Evolutionary conservation across 225 moss, liverwort and hornwort genomes (phyloP).

Genomic region (Marchantia paleacea): DNA sequence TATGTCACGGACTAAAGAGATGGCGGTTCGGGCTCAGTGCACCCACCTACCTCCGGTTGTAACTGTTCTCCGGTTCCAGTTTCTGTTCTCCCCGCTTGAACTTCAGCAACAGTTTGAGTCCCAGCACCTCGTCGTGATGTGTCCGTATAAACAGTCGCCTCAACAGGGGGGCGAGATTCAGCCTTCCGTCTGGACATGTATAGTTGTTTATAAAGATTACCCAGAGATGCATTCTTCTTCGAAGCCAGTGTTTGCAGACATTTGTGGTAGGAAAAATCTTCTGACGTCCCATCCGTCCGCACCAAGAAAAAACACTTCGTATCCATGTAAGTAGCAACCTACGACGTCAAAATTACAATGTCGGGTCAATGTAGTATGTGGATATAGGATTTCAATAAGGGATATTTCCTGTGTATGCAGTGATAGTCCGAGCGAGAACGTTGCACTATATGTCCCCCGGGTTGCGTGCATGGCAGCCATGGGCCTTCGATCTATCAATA

Average conservation of each 20-base stretch:
- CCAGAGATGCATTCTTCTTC: conserved; percentile 54
- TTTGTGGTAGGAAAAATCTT: conserved; percentile 83
- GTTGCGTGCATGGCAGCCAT: neutral
- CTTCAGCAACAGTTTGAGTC: neutral
- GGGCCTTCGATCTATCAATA: neutral
- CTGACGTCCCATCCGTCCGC: conserved; percentile 58
- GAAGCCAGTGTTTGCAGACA: conserved; percentile 55
- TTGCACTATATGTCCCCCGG: neutral
- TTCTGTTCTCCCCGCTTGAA: neutral
- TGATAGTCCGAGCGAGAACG: neutral
- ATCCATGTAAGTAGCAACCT: conserved; percentile 52
- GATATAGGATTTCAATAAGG: no score
- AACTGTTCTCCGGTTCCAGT: neutral
- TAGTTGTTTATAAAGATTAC: conserved; percentile 44
- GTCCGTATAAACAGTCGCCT: neutral
- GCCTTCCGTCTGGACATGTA: conserved; percentile 18
- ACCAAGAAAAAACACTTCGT: conserved; percentile 67
- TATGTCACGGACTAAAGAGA: neutral
- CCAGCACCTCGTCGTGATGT: neutral
- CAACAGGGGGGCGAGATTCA: neutral
- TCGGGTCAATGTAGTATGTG: neutral
- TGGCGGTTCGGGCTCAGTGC: neutral
- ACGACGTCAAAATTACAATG: conserved; percentile 13
- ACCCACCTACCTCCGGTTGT: neutral
- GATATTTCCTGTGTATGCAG: neutral